Conservation (phyloP, 2,329 filamentous ascomycete genomes). For the Neofusicoccum ribis region DNA sequence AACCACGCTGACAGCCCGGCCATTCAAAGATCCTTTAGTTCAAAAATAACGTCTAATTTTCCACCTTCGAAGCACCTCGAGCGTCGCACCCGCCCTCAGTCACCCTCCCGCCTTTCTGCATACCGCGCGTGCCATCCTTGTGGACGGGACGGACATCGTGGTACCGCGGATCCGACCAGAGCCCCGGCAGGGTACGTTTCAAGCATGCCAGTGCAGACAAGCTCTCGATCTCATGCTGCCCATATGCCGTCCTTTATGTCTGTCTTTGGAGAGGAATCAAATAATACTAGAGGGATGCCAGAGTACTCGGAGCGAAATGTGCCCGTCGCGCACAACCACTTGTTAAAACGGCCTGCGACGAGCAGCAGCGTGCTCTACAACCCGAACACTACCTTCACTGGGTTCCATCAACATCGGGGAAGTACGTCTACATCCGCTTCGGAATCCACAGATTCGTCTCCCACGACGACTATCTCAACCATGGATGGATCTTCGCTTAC, state of each 20-base stretch:
- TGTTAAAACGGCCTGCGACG: slow-evolving; percentile 35
- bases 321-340: slow-evolving; percentile 30
- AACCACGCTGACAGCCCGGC: slow-evolving; percentile 38
- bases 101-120: not conserved
- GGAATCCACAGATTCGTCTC: slow-evolving; percentile 89
- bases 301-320: slow-evolving; percentile 40
- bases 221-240: slow-evolving; percentile 33
- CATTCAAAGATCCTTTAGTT: slow-evolving; percentile 36
- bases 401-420: slow-evolving; percentile 69
- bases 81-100: slow-evolving; percentile 1
- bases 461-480: slow-evolving; percentile 89
- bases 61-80: slow-evolving; percentile 34
- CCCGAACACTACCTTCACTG: slow-evolving; percentile 32
- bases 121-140: not conserved
- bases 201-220: slow-evolving; percentile 41
- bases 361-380: slow-evolving; percentile 35
- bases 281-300: slow-evolving; percentile 48
- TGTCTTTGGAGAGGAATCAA: slow-evolving; percentile 65
- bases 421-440: slow-evolving; percentile 77
- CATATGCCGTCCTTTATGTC: slow-evolving; percentile 74
- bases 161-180: not conserved
- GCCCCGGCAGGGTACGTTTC: slow-evolving; percentile 13
- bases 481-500: slow-evolving; percentile 88
- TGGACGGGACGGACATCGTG: slow-evolving; percentile 10
- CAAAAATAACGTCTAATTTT: slow-evolving; percentile 33